A percentile compares a stretch with the other conserved stretches of the same genome.
These are phyloP conservation scores for Teratosphaeria gauchensis DNA, from an alignment of 2,329 filamentous ascomycete genomes.

Conservation along the genomic window DNA sequence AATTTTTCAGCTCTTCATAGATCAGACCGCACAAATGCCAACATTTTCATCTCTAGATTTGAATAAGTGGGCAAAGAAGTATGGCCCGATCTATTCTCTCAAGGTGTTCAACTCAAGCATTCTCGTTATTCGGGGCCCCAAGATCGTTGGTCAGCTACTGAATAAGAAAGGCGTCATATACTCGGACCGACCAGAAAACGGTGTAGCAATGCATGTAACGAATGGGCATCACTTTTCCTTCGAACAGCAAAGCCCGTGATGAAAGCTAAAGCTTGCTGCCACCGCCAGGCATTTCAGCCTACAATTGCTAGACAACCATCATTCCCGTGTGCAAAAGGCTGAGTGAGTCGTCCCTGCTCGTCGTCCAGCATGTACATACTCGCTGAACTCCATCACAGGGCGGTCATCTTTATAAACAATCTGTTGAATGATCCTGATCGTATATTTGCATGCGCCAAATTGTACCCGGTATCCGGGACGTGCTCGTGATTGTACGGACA, in stretches of 20 bases:
- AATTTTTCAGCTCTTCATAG: background rate
- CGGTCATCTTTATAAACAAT: background rate
- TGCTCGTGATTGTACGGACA: background rate
- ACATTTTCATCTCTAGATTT: constrained; percentile 7
- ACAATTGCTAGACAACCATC: constrained; percentile 31
- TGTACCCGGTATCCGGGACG: background rate
- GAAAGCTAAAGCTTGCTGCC: too few relatives aligned
- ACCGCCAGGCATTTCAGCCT: too few relatives aligned
- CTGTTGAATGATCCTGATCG: background rate
- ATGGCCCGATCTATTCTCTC: constrained; percentile 21
- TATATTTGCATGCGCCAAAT: background rate
- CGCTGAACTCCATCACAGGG: background rate
- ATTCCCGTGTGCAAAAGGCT: constrained; percentile 36
- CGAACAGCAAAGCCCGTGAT: too few relatives aligned
- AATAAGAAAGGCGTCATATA: constrained; percentile 38
- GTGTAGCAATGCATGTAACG: constrained; percentile 29
- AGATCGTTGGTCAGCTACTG: constrained; percentile 33
- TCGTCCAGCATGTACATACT: too few relatives aligned
- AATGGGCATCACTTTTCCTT: constrained; percentile 8
- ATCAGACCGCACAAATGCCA: too few relatives aligned
- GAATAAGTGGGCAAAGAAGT: constrained; percentile 20
- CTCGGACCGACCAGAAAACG: constrained; percentile 22
- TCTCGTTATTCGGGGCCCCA: constrained; percentile 33
- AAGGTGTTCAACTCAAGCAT: constrained; percentile 34
- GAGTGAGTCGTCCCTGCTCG: constrained; percentile 21